Conservation (phyloP, 768 basidiomycete species). For the Cystobasidium onofrii region DNA sequence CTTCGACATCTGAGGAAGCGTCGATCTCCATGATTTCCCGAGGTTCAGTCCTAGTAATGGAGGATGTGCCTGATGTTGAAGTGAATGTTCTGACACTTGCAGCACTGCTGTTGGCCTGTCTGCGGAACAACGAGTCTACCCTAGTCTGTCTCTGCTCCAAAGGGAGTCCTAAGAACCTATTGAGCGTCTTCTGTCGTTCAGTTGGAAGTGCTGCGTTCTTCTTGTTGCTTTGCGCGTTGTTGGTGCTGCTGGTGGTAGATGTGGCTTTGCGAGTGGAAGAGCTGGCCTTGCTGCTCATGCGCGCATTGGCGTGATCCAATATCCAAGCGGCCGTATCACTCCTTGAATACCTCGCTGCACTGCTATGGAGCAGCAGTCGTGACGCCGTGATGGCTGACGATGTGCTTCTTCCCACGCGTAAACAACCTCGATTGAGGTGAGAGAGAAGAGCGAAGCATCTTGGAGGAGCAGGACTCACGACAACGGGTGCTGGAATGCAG, state of each 20-base stretch:
- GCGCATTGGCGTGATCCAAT: background rate
- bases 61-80: background rate
- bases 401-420: background rate
- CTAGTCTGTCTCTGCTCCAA: slow-evolving; percentile 23
- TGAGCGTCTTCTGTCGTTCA: slow-evolving; percentile 31
- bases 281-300: slow-evolving; percentile 26
- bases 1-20: slow-evolving; percentile 2
- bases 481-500: background rate
- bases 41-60: background rate
- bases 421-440: background rate
- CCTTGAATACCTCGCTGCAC: background rate
- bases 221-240: background rate
- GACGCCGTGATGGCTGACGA: background rate
- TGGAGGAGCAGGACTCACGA: background rate
- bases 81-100: background rate
- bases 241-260: too few relatives aligned
- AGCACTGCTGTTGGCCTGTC: slow-evolving; percentile 8
- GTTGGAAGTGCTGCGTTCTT: slow-evolving; percentile 11
- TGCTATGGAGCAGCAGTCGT: background rate
- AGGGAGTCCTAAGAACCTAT: slow-evolving; percentile 27
- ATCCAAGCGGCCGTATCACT: background rate
- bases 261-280: background rate
- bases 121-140: slow-evolving; percentile 21
- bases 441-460: background rate
- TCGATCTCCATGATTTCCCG: slow-evolving; percentile 14